Evolutionary conservation across 75 land plant species (phyloP), one percentile per base, ranked within the genome.

Genomic region (Cryptomeria japonica): DNA sequence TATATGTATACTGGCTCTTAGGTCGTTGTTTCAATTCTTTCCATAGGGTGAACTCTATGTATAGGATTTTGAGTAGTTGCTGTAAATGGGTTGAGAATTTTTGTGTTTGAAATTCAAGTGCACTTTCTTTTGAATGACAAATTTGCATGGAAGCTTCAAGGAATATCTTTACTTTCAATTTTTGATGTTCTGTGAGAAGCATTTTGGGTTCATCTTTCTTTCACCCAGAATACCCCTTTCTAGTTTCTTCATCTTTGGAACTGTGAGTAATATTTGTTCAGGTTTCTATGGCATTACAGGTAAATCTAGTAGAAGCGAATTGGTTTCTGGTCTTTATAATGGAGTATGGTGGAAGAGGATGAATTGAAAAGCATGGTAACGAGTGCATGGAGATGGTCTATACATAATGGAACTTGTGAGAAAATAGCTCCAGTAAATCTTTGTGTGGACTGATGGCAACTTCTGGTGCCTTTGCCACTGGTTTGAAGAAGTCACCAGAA

Each of bases 401-500:
- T n/a, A 56, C 68, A 32, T 85, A n/a, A 85, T 85, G 86, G 86
- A 85, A 37, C 5, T 85, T 85, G 28, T 85, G 37, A 53, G 25
- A 16, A 55, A 53, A 36, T 18, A 85, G 86, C 58, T n/a, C 49
- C 18, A 12, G 39, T 28, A 34, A 85, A 82, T 18, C 53, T 46
- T 10, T 37, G 41, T 56, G 19, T 56, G 19, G 36, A 85, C 39
- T 37, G 25, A 85, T 85, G 86, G 86, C 86, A 56, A 85, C 64
- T 36, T 56, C 56, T 85, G 37, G 86, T 36, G 51, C 49, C 13
- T 64, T 41, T 1, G 28, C 55, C 28, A 18, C 86, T 85, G 64
- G 41, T 53, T 37, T 37, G 86, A 51, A 85, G 37, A 85, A 85
- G 64, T 16, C 64, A 36, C 37, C 68, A 85, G 86, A 85, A 56